Evolutionary conservation across 2,329 filamentous ascomycete genomes (phyloP).

Genomic region (Dactylella cylindrospora): DNA sequence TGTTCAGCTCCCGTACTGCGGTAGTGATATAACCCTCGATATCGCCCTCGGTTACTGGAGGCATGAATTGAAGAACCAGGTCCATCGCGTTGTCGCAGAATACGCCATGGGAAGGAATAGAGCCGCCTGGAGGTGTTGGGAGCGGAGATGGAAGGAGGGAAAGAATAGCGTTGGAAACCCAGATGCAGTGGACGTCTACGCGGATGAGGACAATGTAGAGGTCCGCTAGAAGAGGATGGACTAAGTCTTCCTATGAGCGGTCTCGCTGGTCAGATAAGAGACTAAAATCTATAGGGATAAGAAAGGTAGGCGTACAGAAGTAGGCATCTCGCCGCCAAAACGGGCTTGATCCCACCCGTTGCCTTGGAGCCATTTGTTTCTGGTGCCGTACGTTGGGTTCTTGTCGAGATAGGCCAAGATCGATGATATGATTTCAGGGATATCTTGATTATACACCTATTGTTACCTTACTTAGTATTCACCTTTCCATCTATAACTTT

Average conservation of each 20-base stretch:
- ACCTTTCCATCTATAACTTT: conserved; percentile 54
- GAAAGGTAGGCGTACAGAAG: conserved; percentile 57
- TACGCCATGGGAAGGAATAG: conserved; percentile 67
- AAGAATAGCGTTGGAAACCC: conserved; percentile 67
- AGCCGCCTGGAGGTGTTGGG: conserved; percentile 62
- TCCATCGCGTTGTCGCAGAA: conserved; percentile 76
- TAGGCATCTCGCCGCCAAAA: conserved; percentile 64
- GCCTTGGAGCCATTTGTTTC: conserved; percentile 65
- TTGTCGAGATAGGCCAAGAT: conserved; percentile 58
- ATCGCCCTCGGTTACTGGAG: conserved; percentile 59
- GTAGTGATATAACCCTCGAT: conserved; percentile 61
- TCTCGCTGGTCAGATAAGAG: not conserved
- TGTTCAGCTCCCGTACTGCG: conserved; percentile 65
- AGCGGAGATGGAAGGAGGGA: conserved; percentile 60
- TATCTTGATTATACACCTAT: conserved; percentile 4
- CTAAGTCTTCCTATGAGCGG: conserved; percentile 59
- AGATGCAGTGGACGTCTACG: conserved; percentile 69
- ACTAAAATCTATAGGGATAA: not conserved
- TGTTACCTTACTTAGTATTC: not conserved
- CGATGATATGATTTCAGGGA: conserved; percentile 57
- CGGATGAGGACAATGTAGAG: conserved; percentile 70
- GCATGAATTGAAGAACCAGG: conserved; percentile 61
- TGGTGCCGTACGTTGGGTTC: conserved; percentile 59
- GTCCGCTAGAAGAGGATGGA: conserved; percentile 58
- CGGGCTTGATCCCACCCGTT: conserved; percentile 71